Evolutionary conservation across 2,329 filamentous ascomycete genomes (phyloP).

Genomic region (Fusarium piperis): DNA sequence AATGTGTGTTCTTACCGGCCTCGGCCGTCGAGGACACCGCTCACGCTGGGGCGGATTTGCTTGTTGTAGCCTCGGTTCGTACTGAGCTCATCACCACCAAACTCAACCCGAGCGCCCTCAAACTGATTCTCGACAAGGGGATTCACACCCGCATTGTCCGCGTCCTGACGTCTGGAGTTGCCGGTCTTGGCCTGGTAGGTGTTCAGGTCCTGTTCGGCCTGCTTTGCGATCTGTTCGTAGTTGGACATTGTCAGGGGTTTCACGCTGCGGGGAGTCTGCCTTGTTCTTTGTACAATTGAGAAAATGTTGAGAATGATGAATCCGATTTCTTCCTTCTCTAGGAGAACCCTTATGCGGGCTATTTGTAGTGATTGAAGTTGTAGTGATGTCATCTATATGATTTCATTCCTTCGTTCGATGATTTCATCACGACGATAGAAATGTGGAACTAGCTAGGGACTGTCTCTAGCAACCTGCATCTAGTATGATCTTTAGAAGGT

Average conservation of each 20-base stretch:
- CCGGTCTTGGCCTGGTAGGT: conserved; percentile 60
- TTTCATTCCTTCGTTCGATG: conserved; percentile 38
- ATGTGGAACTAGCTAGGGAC: conserved; percentile 27
- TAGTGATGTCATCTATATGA: conserved; percentile 39
- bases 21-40: conserved; percentile 54
- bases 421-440: conserved; percentile 36
- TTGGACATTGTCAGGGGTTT: conserved; percentile 41
- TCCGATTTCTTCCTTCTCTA: not conserved
- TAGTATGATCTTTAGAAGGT: not conserved
- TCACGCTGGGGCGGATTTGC: conserved; percentile 57
- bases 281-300: not conserved
- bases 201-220: conserved; percentile 60
- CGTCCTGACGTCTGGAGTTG: conserved; percentile 49
- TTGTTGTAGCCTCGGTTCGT: conserved; percentile 58
- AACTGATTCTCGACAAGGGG: conserved; percentile 55
- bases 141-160: conserved; percentile 56
- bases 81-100: conserved; percentile 55
- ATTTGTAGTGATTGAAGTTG: conserved; percentile 22
- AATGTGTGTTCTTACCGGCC: conserved; percentile 50
- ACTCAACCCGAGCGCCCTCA: conserved; percentile 43
- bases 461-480: not conserved
- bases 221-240: conserved; percentile 54
- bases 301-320: not conserved
- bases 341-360: not conserved
- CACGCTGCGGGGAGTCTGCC: not conserved